These are phyloP conservation scores for Manihot esculenta DNA, from an alignment of 441 rosid genomes.

Conservation along the genomic window DNA sequence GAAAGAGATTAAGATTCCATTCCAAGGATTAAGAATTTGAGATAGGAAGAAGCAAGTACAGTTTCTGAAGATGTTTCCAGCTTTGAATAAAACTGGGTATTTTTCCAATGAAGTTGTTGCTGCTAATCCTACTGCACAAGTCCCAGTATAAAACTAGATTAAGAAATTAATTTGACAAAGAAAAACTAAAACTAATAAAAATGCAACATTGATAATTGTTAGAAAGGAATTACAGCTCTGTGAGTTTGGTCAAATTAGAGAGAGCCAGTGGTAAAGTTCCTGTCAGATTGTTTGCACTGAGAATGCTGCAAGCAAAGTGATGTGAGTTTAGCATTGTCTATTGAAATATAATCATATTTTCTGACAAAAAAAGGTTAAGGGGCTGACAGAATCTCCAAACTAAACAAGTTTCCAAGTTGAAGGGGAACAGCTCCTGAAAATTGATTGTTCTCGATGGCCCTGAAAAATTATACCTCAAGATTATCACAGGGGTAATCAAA, in stretches of 20 bases:
- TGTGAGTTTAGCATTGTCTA: too few species aligned
- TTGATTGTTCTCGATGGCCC: slow-evolving; percentile 42
- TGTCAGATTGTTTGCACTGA: slow-evolving; percentile 28
- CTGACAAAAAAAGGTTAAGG: slow-evolving; percentile 6
- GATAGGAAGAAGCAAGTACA: slow-evolving; percentile 22
- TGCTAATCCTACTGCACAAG: slow-evolving; percentile 36
- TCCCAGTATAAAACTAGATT: not conserved
- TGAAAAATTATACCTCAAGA: slow-evolving; percentile 18
- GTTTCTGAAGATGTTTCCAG: slow-evolving; percentile 31
- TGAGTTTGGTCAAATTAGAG: slow-evolving; percentile 27
- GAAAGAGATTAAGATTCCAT: not conserved
- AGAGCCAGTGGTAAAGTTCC: slow-evolving; percentile 30
- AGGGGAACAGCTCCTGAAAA: slow-evolving; percentile 48
- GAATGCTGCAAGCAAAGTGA: slow-evolving; percentile 26
- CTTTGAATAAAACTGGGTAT: slow-evolving; percentile 26
- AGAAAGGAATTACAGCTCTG: slow-evolving; percentile 33
- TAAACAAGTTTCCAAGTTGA: slow-evolving; percentile 39
- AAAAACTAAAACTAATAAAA: not conserved
- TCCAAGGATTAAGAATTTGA: slow-evolving; percentile 5
- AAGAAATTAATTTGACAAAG: not conserved
- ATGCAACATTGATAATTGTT: too few species aligned
- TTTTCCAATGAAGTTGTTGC: slow-evolving; percentile 39
- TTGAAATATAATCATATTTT: too few species aligned
- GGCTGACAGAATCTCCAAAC: slow-evolving; percentile 39
- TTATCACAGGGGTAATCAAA: not conserved